A percentile compares a stretch with the other conserved stretches of the same genome.
These are phyloP conservation scores for Ceratobasidium sp. DNA, from an alignment of 1,284 basidiomycete species.

Conservation along the genomic window DNA sequence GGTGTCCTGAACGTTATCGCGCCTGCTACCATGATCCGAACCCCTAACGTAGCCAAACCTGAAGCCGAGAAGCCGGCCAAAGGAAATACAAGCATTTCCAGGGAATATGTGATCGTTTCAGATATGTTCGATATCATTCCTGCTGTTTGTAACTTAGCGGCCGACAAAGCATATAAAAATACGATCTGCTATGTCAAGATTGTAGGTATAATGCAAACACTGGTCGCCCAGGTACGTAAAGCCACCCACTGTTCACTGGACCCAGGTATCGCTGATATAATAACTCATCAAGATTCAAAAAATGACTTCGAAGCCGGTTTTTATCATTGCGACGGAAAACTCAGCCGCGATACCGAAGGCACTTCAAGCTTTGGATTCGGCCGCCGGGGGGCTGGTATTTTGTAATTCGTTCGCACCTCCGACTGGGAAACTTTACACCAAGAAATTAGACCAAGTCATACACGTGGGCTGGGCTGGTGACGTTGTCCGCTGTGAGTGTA, in stretches of 20 bases:
- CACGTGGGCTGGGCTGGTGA: slow-evolving; percentile 16
- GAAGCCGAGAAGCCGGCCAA: too few species aligned
- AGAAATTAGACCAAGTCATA: slow-evolving; percentile 5
- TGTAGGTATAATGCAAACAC: background rate
- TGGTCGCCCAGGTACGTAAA: slow-evolving; percentile 5
- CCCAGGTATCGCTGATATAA: background rate
- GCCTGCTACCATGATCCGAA: too few species aligned
- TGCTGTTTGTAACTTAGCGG: background rate
- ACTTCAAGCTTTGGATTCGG: slow-evolving; percentile 1
- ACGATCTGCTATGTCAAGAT: slow-evolving; percentile 27
- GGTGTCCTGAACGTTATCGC: background rate
- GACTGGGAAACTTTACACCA: background rate
- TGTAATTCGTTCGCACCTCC: slow-evolving; percentile 1
- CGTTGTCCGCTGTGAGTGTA: background rate
- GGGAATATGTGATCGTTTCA: background rate
- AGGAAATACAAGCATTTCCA: too few species aligned
- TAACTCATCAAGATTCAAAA: background rate
- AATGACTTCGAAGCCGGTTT: background rate
- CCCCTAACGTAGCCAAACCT: too few species aligned
- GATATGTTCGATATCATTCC: slow-evolving; percentile 12
- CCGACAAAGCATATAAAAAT: background rate
- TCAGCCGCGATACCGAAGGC: background rate
- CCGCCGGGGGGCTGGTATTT: slow-evolving; percentile 1
- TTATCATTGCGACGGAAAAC: background rate
- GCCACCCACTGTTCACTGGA: too few species aligned